Evolutionary conservation across 257 asterid species (phyloP).

Genomic region (Schizonepeta tenuifolia): DNA sequence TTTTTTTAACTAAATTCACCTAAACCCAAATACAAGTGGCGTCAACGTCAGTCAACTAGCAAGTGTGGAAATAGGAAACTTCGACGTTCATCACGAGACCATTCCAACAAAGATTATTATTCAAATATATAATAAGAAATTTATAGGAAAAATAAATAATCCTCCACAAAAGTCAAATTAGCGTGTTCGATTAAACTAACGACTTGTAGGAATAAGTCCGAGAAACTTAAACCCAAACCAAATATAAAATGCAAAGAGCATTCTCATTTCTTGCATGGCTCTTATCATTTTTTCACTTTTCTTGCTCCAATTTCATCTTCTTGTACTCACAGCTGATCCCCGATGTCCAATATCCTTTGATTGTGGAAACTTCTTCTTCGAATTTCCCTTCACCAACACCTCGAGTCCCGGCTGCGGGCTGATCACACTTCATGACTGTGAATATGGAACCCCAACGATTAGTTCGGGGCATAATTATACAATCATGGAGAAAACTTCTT

Average conservation of each 20-base stretch:
- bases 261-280: constrained; percentile 4
- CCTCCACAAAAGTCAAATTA: neutral
- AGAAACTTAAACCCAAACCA: neutral
- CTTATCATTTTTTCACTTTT: neutral
- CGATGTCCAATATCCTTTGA: constrained; percentile 23
- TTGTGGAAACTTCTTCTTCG: constrained; percentile 36
- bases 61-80: neutral
- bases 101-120: neutral
- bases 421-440: constrained; percentile 26
- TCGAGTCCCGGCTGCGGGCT: constrained; percentile 38
- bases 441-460: neutral
- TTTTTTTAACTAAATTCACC: too few relatives aligned
- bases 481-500: neutral
- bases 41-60: neutral
- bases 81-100: neutral
- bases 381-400: constrained; percentile 37
- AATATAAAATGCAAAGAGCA: neutral
- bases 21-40: too few relatives aligned
- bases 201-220: neutral
- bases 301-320: constrained; percentile 21
- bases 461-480: neutral
- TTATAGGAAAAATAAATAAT: neutral
- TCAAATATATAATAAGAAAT: too few relatives aligned
- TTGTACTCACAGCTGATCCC: constrained; percentile 13
- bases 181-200: constrained; percentile 1